A percentile compares a stretch with the other conserved stretches of the same genome.
These are phyloP conservation scores for Trichophyton verrucosum DNA, from an alignment of 2,329 filamentous ascomycete genomes.

Conservation along the genomic window DNA sequence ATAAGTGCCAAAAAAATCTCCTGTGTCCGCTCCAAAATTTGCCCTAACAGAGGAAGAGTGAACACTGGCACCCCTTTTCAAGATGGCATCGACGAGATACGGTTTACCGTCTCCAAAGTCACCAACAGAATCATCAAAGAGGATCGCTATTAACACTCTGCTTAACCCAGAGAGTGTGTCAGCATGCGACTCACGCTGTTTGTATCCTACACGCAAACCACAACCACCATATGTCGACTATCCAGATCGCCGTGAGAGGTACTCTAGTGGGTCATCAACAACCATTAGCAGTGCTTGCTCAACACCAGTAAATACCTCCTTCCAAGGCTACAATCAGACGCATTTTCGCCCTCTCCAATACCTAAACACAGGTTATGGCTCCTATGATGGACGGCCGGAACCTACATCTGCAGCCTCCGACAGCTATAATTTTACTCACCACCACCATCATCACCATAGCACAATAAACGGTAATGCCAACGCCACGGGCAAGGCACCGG, in stretches of 20 bases:
- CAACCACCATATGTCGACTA: not conserved
- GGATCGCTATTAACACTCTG: conserved; percentile 9
- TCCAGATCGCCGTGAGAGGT: conserved; percentile 5
- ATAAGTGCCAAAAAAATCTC: not conserved
- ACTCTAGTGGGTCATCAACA: not conserved
- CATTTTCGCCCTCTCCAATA: conserved; percentile 7
- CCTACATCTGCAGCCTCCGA: not conserved
- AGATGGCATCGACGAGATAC: not conserved
- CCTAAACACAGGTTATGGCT: not conserved
- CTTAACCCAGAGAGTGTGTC: conserved; percentile 7
- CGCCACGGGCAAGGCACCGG: conserved; percentile 4
- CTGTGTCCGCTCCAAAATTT: not conserved
- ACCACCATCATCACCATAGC: conserved; percentile 5
- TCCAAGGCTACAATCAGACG: conserved; percentile 1
- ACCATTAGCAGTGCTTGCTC: not conserved
- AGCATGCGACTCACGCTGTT: not conserved
- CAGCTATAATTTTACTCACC: not conserved
- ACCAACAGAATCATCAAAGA: conserved; percentile 5
- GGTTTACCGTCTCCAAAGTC: conserved; percentile 3
- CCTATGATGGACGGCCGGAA: conserved; percentile 7
- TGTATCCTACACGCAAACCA: not conserved
- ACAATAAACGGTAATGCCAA: conserved; percentile 9
- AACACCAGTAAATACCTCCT: not conserved
- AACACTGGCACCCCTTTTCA: not conserved
- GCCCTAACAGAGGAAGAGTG: not conserved